Evolutionary conservation across 2,329 filamentous ascomycete species (phyloP).

Genomic region (Claviceps sp.): DNA sequence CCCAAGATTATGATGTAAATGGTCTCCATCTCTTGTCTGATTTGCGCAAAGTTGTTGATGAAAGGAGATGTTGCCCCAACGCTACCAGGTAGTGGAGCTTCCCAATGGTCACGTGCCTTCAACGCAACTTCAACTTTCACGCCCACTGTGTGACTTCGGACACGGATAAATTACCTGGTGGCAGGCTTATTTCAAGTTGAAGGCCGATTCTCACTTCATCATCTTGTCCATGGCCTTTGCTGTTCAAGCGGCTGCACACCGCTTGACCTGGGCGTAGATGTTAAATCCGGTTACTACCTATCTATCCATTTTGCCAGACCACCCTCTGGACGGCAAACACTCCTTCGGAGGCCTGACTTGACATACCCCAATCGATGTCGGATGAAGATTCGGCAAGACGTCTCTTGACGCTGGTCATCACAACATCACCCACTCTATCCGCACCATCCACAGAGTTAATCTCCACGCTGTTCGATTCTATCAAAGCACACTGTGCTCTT

Average conservation of each 20-base stretch:
- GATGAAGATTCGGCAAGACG: not conserved
- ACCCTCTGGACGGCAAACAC: not conserved
- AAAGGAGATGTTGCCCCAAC: not conserved
- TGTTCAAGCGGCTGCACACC: not conserved
- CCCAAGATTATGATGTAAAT: not conserved
- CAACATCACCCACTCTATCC: conserved; percentile 42
- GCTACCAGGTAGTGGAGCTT: not conserved
- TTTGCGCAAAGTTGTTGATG: not conserved
- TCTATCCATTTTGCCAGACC: not conserved
- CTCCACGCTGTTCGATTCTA: conserved; percentile 31
- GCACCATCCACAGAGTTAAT: conserved; percentile 38
- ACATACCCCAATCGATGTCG: not conserved
- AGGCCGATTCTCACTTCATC: not conserved
- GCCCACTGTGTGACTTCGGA: too few species aligned
- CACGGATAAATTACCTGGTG: too few species aligned
- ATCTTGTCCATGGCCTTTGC: not conserved
- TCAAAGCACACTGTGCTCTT: conserved; percentile 26
- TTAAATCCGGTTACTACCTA: not conserved
- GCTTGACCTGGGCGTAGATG: not conserved
- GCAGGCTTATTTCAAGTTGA: too few species aligned
- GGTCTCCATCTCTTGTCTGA: not conserved
- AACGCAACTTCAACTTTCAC: too few species aligned
- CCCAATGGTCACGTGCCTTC: not conserved
- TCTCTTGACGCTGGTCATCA: conserved; percentile 28
- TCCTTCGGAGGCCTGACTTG: not conserved